These are phyloP conservation scores for Pseudogymnoascus sp. DNA, from an alignment of 2,329 filamentous ascomycete genomes.

Conservation along the genomic window DNA sequence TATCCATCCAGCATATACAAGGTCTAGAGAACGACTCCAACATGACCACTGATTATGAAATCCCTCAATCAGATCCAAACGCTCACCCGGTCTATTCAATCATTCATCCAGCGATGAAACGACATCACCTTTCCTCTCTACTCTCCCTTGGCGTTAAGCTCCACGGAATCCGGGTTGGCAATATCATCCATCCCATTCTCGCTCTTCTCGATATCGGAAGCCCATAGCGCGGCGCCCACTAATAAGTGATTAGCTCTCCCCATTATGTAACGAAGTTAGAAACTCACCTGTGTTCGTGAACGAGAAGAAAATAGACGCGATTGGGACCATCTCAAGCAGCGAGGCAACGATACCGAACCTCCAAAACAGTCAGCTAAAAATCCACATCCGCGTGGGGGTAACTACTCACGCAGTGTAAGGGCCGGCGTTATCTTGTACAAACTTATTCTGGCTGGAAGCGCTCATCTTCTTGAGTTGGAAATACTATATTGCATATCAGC, in stretches of 20 bases:
- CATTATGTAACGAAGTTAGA: not conserved
- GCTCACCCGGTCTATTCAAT: not conserved
- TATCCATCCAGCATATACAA: not conserved
- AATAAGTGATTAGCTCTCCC: not conserved
- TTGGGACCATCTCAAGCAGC: slow-evolving; percentile 73
- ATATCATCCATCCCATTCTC: slow-evolving; percentile 6
- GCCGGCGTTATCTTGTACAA: slow-evolving; percentile 59
- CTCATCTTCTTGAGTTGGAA: slow-evolving; percentile 88
- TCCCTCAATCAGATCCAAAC: not conserved
- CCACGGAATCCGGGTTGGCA: not conserved
- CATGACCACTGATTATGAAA: not conserved
- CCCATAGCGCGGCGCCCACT: slow-evolving; percentile 92
- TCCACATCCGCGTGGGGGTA: not conserved
- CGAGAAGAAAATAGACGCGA: slow-evolving; percentile 73
- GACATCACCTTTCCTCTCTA: not conserved
- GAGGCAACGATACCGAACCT: slow-evolving; percentile 71
- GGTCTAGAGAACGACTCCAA: not conserved
- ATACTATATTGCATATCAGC: slow-evolving; percentile 38
- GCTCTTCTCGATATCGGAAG: slow-evolving; percentile 65
- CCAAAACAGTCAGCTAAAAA: slow-evolving; percentile 25
- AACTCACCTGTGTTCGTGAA: slow-evolving; percentile 72
- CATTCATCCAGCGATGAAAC: not conserved
- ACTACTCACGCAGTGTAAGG: slow-evolving; percentile 69
- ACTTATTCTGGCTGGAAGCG: slow-evolving; percentile 52
- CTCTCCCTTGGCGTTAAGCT: not conserved